phyloP scores from a whole-genome alignment of 306 rosid genomes.

The Quercus agrifolia region DNA sequence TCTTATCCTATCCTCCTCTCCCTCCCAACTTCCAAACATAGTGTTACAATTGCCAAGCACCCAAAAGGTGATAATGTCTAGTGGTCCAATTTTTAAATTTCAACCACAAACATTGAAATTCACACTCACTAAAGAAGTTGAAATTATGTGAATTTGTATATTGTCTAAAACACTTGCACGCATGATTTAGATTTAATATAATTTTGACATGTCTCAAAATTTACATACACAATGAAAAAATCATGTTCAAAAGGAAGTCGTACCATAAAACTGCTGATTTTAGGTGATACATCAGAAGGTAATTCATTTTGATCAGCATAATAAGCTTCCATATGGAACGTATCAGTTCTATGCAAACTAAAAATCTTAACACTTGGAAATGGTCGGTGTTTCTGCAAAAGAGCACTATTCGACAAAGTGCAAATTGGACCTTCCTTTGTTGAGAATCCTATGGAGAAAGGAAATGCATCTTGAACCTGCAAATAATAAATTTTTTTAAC shows the following conservation, averaged over 20 bases:
- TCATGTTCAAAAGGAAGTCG: not conserved
- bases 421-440: conserved; percentile 38
- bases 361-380: conserved; percentile 50
- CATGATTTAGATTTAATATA: not conserved
- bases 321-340: conserved; percentile 41
- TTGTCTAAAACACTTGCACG: not conserved
- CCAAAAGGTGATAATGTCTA: not conserved
- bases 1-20: too few species aligned
- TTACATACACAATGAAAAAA: not conserved
- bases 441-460: conserved; percentile 41
- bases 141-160: not conserved
- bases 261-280: conserved; percentile 44
- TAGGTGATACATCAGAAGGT: conserved; percentile 34
- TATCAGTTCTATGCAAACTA: conserved; percentile 29
- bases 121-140: too few species aligned
- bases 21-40: too few species aligned
- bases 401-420: conserved; percentile 25
- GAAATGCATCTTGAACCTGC: conserved; percentile 52
- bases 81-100: too few species aligned
- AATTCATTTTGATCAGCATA: conserved; percentile 42
- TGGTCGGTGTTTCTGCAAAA: conserved; percentile 50
- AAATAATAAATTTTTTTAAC: not conserved
- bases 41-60: not conserved
- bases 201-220: not conserved
- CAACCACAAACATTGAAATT: too few species aligned